Evolutionary conservation across 805 yeast species (phyloP), one percentile per base, ranked within the genome.

Genomic region (Wickerhamomyces silvicola): DNA sequence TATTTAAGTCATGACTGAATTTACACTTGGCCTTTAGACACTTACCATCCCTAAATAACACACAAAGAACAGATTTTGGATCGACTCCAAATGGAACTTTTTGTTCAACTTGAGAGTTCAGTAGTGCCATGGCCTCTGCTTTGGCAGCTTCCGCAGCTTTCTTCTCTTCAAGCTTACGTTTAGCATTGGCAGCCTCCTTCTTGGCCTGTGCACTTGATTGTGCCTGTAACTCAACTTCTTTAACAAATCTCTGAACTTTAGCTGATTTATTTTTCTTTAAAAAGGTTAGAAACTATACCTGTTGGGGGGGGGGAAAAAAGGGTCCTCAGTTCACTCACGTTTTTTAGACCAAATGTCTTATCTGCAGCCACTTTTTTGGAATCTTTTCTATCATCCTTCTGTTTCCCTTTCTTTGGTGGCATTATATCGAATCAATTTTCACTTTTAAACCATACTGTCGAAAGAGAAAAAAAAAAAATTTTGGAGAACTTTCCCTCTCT

Each of bases 41-140:
- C 31, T 70, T 68, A 17, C 95, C 86, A 45, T 81, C 75, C 61
- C 80, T 92, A 75, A 86, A 90, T 59, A 76, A 78, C 36, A 84
- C 83, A 73, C 98, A 92, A 14, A 92, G 60, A 22, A 92, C 81
- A 2, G 95, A 76, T 62, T 92, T 90, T 33, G 98, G 98, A 62
- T 92, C 97, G 38, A 87, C 97, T 32, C 98, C 98, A 52, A 90
- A 87, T 25, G 96, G 95, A 20, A 90, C 84, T 54, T 85, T 86
- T 57, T 85, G 97, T 33, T 74, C 81, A 31, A 85, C 66, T 4
- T 75, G 66, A 0, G 75, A 62, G 20, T 78, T 81, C 47, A 86
- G 72, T 27, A 90, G 60, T 12, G 81, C 80, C 10, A 85, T 80
- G 5, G 95, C 94, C 52, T 90, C 97, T 28, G 73, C 74, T 54